These are phyloP conservation scores for Monosporascus cannonballus DNA, from an alignment of 2,329 filamentous ascomycete species.

Conservation along the genomic window DNA sequence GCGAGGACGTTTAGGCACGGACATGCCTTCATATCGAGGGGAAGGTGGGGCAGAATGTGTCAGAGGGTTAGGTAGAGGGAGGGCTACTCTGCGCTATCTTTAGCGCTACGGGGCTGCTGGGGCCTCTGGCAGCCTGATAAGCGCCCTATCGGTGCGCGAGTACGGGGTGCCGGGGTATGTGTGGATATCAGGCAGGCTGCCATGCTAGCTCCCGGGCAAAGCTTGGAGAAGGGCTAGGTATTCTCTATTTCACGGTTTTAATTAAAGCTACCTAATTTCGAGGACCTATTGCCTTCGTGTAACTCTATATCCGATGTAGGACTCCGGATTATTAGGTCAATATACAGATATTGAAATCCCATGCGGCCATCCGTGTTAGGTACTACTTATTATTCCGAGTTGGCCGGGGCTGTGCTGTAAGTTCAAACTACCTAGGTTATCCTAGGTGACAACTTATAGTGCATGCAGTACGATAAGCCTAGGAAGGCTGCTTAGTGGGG, in stretches of 20 bases:
- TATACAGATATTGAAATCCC: too few relatives aligned
- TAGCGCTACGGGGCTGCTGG: not conserved
- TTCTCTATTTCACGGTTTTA: too few relatives aligned
- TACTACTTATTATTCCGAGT: not conserved
- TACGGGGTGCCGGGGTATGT: not conserved
- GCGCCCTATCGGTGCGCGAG: slow-evolving; percentile 3
- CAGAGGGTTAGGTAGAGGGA: not conserved
- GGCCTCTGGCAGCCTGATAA: not conserved
- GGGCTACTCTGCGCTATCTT: not conserved
- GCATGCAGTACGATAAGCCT: not conserved
- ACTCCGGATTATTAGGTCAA: too few relatives aligned
- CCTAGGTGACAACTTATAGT: not conserved
- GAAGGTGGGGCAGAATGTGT: not conserved
- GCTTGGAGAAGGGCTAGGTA: too few relatives aligned
- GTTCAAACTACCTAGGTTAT: not conserved
- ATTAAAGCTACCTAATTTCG: too few relatives aligned
- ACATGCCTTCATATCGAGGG: too few relatives aligned
- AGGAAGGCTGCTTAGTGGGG: not conserved
- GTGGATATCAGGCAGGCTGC: too few relatives aligned
- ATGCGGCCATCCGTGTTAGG: not conserved
- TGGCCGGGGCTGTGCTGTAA: not conserved
- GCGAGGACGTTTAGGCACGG: too few relatives aligned
- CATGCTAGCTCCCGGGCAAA: too few relatives aligned
- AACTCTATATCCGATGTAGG: too few relatives aligned
- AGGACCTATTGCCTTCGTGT: too few relatives aligned